A percentile compares a stretch with the other conserved stretches of the same genome.
phyloP scores from a whole-genome alignment of 2,329 filamentous ascomycete species.

The Tympanopsis confertula region DNA sequence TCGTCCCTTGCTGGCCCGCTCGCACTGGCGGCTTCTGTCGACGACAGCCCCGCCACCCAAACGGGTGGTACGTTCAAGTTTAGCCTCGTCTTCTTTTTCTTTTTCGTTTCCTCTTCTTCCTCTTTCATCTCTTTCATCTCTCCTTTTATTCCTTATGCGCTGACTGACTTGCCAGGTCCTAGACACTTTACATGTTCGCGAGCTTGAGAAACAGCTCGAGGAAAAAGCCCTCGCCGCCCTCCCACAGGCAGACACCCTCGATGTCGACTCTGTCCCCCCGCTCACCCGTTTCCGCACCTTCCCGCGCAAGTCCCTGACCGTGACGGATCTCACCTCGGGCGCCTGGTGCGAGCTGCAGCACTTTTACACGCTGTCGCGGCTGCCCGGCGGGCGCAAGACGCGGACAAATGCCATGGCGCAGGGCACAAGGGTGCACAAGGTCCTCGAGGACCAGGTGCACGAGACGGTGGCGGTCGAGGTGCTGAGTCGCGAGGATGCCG shows the following conservation, averaged over 20 bases:
- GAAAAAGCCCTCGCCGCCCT: conserved; percentile 7
- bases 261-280: conserved; percentile 41
- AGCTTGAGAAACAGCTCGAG: conserved; percentile 2
- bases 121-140: too few species aligned
- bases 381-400: conserved; percentile 60
- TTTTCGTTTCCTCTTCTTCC: too few species aligned
- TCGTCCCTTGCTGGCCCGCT: too few species aligned
- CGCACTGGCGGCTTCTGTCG: too few species aligned
- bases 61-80: too few species aligned
- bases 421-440: conserved; percentile 69
- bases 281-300: conserved; percentile 68
- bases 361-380: conserved; percentile 70
- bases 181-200: background rate
- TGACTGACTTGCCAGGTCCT: background rate
- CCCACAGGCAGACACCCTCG: conserved; percentile 6
- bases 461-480: conserved; percentile 63
- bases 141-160: background rate
- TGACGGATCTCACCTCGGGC: conserved; percentile 77
- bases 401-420: conserved; percentile 73
- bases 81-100: too few species aligned
- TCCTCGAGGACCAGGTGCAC: conserved; percentile 76
- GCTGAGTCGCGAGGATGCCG: conserved; percentile 65
- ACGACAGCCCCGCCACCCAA: too few species aligned
- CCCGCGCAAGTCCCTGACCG: conserved; percentile 69
- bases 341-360: conserved; percentile 96